Evolutionary conservation across 2,329 filamentous ascomycete genomes (phyloP), one percentile per base, ranked within the genome.

Genomic region (Aspergillus floridensis): DNA sequence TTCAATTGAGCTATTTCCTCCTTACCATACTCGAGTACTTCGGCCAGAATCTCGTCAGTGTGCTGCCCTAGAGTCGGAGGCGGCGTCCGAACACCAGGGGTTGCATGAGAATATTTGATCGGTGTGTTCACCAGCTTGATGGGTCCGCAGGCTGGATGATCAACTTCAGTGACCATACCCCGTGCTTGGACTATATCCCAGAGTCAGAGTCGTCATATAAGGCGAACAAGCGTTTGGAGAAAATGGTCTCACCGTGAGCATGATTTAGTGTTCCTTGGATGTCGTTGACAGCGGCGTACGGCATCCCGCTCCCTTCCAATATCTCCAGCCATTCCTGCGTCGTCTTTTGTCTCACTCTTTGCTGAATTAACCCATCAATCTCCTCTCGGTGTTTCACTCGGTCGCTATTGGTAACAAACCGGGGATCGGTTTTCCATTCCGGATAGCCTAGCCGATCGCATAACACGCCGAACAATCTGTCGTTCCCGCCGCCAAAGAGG

Each of bases 211-310:
- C 6, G 35, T 44, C 14, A 5, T 44, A 3, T 3, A 6, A 7
- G 38, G 38, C 19, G 38, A 44, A 44, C 2, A 19, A 44, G n/a
- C 41, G 24, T 14, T 41, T 49, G n/a, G 29, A 49, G 31, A 72
- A 44, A 44, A 44, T 19, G 38, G 38, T 19, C 78, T 78, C 80
- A 78, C 92, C 92, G 76, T 99, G 95, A 62, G 88, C 84, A 72
- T 97, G 92, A 61, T 89, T 88, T 55, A 99, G 79, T 0, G 95
- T 91, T 21, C 82, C 85, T 74, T 95, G 89, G 7, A 99, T 87
- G 71, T 99, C 93, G 71, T 98, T 99, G 67, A 99, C 90, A 1
- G 93, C 92, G 0, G 93, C 90, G 70, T 95, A 99, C 0, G 95
- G 95, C 88, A 99, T 88, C 5, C 95, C 95, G 59, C 85, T 90